A percentile compares a stretch with the other conserved stretches of the same genome.
These are phyloP conservation scores for Candida nitratophila DNA, from an alignment of 805 yeast genomes.

Conservation along the genomic window DNA sequence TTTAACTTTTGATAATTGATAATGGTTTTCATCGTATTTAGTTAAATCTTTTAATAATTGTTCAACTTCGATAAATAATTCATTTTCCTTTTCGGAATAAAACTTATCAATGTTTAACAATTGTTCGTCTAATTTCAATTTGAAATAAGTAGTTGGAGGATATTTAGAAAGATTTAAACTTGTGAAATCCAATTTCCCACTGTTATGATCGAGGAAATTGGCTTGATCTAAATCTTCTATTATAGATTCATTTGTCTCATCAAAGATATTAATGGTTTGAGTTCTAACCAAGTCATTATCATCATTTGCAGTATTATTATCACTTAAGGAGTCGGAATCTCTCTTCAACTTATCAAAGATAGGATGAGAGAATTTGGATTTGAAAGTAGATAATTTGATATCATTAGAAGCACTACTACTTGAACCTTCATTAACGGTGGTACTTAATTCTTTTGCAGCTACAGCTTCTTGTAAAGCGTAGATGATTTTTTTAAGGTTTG, in stretches of 20 bases:
- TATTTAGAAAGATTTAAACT: not conserved
- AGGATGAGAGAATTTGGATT: not conserved
- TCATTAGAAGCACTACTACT: not conserved
- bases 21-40: slow-evolving; percentile 21
- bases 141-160: slow-evolving; percentile 34
- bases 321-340: not conserved
- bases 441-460: slow-evolving; percentile 8
- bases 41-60: slow-evolving; percentile 42
- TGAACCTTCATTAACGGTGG: slow-evolving; percentile 7
- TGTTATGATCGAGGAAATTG: not conserved
- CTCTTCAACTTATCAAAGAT: not conserved
- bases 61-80: slow-evolving; percentile 38
- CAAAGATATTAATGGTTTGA: not conserved
- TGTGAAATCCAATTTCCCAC: slow-evolving; percentile 1
- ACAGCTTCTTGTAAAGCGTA: slow-evolving; percentile 42
- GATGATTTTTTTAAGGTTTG: slow-evolving; percentile 46
- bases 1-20: slow-evolving; percentile 14
- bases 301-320: not conserved
- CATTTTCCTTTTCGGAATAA: slow-evolving; percentile 39
- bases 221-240: not conserved
- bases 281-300: not conserved
- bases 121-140: slow-evolving; percentile 40
- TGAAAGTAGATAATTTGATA: not conserved
- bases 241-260: not conserved
- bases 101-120: slow-evolving; percentile 46